Conservation (phyloP, 129 eudicot genomes). For the Solidago caesia region DNA sequence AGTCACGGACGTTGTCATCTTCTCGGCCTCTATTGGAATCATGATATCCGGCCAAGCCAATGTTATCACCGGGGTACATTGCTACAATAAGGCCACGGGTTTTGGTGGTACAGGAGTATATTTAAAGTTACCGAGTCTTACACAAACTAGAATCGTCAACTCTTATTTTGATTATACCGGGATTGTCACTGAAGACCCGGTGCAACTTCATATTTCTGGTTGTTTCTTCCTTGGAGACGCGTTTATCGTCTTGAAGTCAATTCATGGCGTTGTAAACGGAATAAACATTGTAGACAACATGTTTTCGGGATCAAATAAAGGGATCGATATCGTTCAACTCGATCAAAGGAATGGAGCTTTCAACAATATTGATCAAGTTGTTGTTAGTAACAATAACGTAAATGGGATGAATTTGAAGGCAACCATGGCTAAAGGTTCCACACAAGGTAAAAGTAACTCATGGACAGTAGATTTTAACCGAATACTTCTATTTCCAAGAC, state of each 20-base stretch:
- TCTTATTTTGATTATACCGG: conserved; percentile 83
- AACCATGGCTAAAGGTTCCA: conserved; percentile 50
- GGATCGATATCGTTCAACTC: conserved; percentile 62
- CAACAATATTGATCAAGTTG: conserved; percentile 60
- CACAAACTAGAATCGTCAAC: conserved; percentile 77
- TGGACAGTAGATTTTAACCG: conserved; percentile 60
- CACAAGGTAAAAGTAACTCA: conserved; percentile 48
- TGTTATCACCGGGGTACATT: conserved; percentile 72
- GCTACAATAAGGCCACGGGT: conserved; percentile 87
- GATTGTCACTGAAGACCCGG: conserved; percentile 83
- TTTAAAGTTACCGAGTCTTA: conserved; percentile 57
- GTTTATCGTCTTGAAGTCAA: conserved; percentile 51
- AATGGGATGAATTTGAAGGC: conserved; percentile 70
- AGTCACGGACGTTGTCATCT: conserved; percentile 72
- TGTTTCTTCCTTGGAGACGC: conserved; percentile 89
- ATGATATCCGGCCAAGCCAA: conserved; percentile 78
- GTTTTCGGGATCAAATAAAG: conserved; percentile 69
- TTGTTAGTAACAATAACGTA: conserved; percentile 53
- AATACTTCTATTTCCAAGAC: conserved; percentile 53
- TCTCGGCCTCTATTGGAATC: conserved; percentile 74
- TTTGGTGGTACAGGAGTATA: conserved; percentile 85
- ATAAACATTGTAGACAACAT: conserved; percentile 73
- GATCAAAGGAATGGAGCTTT: conserved; percentile 51
- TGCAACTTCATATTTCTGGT: conserved; percentile 64
- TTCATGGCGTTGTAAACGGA: conserved; percentile 57